Evolutionary conservation across 108 stramenopile species (phyloP), one percentile per base, ranked within the genome.

Genomic region (Thalassiosira profunda): DNA sequence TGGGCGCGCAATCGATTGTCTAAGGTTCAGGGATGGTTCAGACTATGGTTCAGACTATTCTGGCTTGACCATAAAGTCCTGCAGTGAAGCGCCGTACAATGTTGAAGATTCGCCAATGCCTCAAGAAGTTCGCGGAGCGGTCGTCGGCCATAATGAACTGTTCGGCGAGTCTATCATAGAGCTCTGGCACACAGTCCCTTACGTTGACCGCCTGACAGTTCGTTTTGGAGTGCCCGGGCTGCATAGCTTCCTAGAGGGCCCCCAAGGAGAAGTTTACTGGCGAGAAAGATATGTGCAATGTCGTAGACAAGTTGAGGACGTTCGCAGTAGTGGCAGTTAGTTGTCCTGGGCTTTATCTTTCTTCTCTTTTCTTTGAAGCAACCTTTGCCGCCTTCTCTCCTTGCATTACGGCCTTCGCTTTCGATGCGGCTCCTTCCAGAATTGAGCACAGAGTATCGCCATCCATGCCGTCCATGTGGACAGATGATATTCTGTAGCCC

Each of bases 401-500:
- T 2, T 49, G 68, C 48, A 70, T 55, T 45, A 75, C 64, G 30
- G 53, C 38, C 40, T 75, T 75, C n/a, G 68, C 73, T 29, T 56
- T 63, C n/a, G 21, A 25, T 24, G 62, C 17, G 3, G 79, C 73
- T 18, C 52, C 35, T n/a, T 64, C 59, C 30, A 80, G 28, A 33
- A 80, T 51, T 2, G 64, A 79, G 38, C 56, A 70, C 12, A 79
- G 21, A 17, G 64, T n/a, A n/a, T n/a, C 53, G 10, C 54, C 63
- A 20, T 43, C 29, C 36, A 75, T 49, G 31, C 76, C 65, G 29
- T 55, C 42, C 25, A 74, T 48, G 37, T 76, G 63, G 23, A 76
- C 59, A n/a, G 65, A 67, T 38, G n/a, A n/a, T n/a, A 76, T 54
- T 56, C 54, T 80, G 67, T 69, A 63, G 12, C 53, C 79, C 31